Percentiles rank a stretch among this genome's conserved stretches.
phyloP scores from a whole-genome alignment of 768 basidiomycete species.

The Lentinus tigrinus region DNA sequence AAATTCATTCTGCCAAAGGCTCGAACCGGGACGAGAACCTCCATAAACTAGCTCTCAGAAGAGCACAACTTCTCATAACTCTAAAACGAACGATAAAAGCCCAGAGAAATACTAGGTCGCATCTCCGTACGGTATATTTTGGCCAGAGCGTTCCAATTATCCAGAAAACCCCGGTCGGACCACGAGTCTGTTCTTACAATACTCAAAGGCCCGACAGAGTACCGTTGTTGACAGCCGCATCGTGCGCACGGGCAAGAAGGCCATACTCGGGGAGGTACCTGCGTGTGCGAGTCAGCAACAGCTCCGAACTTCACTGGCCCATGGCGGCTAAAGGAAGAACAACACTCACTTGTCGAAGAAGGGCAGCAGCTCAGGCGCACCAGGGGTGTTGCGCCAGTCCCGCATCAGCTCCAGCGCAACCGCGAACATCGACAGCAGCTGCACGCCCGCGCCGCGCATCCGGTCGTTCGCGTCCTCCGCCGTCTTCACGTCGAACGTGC shows the following conservation, averaged over 20 bases:
- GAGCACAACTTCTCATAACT: too few relatives aligned
- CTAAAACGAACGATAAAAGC: too few relatives aligned
- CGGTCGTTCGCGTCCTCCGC: slow-evolving; percentile 47
- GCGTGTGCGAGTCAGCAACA: neutral
- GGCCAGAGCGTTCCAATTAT: neutral
- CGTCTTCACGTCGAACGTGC: slow-evolving; percentile 38
- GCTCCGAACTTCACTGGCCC: neutral
- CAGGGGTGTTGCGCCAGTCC: slow-evolving; percentile 52
- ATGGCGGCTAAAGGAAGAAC: neutral
- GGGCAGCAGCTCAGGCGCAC: slow-evolving; percentile 39
- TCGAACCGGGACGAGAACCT: too few relatives aligned
- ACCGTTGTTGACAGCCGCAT: slow-evolving; percentile 30
- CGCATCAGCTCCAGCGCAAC: slow-evolving; percentile 48
- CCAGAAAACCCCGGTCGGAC: neutral
- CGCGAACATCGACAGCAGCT: slow-evolving; percentile 45
- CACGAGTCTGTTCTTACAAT: neutral
- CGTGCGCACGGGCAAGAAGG: slow-evolving; percentile 31
- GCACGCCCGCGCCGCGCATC: slow-evolving; percentile 47
- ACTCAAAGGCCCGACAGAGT: slow-evolving; percentile 21
- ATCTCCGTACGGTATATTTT: too few relatives aligned
- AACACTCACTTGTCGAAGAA: slow-evolving; percentile 45
- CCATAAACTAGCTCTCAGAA: too few relatives aligned
- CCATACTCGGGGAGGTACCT: slow-evolving; percentile 35
- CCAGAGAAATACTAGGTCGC: too few relatives aligned
- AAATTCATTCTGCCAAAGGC: too few relatives aligned